Evolutionary conservation across 768 basidiomycete species (phyloP), one percentile per base, ranked within the genome.

Genomic region (Pulveroboletus sp.): DNA sequence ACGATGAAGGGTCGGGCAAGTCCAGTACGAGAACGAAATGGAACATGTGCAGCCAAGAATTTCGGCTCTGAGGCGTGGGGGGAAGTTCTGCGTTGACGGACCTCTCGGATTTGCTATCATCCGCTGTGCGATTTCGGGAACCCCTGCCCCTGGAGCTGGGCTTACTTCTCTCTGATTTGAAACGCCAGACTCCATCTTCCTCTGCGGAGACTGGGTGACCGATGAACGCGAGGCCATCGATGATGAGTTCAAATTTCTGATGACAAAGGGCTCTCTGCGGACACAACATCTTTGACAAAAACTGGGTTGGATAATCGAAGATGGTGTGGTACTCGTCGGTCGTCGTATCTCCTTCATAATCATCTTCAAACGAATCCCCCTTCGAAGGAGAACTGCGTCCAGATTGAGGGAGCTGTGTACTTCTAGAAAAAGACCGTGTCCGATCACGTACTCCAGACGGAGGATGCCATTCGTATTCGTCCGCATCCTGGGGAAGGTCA

Each of bases 161-260:
- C 56, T 80, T 79, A 43, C 62, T 56, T 55, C 77, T 82, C 58
- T 86, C 85, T n/a, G 73, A 72, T 61, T 77, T 81, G 65, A 89
- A 89, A 34, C 74, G 73, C 92, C 93, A 93, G 13, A 63, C 73
- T 1, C 86, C 89, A 56, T 86, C 83, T 24, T 73, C 60, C 45
- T 89, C 86, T 11, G 80, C 80, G 62, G 86, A 89, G 3, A 97
- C 93, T 2, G 95, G 96, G 65, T 98, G 94, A 0, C 96, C 96
- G 37, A 97, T 77, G 65, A 97, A 98, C 6, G 83, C 89, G 22
- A 98, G 76, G 59, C 93, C 86, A 63, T 98, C 93, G 22, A 96
- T 86, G 34, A 90, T 70, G 26, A 99, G 79, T 64, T 95, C 93
- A 63, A 96, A 97, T 61, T 91, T 91, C 66, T 92, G 89, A 68